phyloP scores from a whole-genome alignment of 2,329 filamentous ascomycete species.

The Monosporascus sp. region DNA sequence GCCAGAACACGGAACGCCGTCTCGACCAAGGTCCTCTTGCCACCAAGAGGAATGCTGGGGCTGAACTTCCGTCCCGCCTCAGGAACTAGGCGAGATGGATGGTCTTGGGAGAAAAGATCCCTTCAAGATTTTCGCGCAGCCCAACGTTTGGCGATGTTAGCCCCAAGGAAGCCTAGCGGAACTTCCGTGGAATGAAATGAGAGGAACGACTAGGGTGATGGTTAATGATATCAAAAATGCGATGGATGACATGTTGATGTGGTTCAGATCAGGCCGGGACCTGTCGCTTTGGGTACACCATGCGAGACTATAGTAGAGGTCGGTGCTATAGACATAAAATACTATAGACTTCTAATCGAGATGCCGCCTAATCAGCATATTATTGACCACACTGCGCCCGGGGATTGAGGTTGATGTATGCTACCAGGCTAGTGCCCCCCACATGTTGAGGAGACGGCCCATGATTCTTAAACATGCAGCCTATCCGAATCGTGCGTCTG shows the following conservation, averaged over 20 bases:
- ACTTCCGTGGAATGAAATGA: conserved; percentile 10
- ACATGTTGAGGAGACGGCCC: no score
- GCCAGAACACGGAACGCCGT: conserved; percentile 62
- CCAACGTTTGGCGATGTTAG: neutral
- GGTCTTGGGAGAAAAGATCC: conserved; percentile 16
- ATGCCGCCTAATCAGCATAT: no score
- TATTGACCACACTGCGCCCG: no score
- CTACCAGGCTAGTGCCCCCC: no score
- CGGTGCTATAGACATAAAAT: neutral
- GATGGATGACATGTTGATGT: neutral
- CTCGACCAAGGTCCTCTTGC: conserved; percentile 41
- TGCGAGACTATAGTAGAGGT: neutral
- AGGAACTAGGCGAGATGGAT: conserved; percentile 8
- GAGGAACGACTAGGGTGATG: neutral
- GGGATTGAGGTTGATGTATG: no score
- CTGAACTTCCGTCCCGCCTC: conserved; percentile 31
- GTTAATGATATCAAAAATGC: neutral
- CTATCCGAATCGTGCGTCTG: no score
- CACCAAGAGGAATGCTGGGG: conserved; percentile 28
- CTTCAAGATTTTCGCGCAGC: neutral
- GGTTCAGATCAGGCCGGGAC: neutral
- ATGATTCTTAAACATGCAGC: neutral
- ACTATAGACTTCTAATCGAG: neutral
- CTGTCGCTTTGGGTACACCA: neutral
- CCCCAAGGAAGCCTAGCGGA: conserved; percentile 1